Conservation (phyloP, 805 yeast species). For the Saccharomycopsis sp. region DNA sequence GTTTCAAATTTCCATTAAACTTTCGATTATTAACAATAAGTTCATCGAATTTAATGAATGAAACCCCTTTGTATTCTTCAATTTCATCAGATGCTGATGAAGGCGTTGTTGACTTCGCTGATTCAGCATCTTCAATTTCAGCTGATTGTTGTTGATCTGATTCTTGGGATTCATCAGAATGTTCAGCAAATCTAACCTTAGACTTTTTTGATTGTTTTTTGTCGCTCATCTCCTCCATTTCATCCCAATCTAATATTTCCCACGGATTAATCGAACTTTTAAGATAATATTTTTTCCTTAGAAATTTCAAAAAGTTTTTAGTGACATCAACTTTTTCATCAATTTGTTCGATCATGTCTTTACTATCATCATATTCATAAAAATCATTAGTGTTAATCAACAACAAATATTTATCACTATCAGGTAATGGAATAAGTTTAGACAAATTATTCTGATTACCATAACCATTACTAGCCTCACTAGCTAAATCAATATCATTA, state of each 20-base stretch:
- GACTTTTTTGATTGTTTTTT: conserved; percentile 8
- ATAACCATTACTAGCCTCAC: background rate
- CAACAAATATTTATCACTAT: conserved; percentile 20
- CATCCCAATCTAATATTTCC: conserved; percentile 20
- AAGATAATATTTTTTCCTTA: conserved; percentile 17
- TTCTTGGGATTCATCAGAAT: conserved; percentile 2
- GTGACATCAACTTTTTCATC: conserved; percentile 22
- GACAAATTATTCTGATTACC: conserved; percentile 4
- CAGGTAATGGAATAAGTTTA: conserved; percentile 19
- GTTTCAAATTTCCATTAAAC: conserved; percentile 16
- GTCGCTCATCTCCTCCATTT: background rate
- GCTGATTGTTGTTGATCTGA: conserved; percentile 2
- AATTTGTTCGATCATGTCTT: conserved; percentile 20
- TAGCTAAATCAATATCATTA: background rate
- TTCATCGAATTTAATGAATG: conserved; percentile 15
- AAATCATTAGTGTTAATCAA: conserved; percentile 20
- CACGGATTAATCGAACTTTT: conserved; percentile 20
- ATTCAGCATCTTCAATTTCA: background rate
- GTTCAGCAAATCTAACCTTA: conserved; percentile 18
- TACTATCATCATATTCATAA: conserved; percentile 19
- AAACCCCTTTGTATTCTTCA: conserved; percentile 12
- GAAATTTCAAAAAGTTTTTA: conserved; percentile 6
- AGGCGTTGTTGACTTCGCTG: background rate
- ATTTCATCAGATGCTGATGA: conserved; percentile 6
- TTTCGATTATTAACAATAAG: conserved; percentile 11